A percentile compares a stretch with the other conserved stretches of the same genome.
phyloP scores from a whole-genome alignment of 768 basidiomycete species.

The Boletus sp. region DNA sequence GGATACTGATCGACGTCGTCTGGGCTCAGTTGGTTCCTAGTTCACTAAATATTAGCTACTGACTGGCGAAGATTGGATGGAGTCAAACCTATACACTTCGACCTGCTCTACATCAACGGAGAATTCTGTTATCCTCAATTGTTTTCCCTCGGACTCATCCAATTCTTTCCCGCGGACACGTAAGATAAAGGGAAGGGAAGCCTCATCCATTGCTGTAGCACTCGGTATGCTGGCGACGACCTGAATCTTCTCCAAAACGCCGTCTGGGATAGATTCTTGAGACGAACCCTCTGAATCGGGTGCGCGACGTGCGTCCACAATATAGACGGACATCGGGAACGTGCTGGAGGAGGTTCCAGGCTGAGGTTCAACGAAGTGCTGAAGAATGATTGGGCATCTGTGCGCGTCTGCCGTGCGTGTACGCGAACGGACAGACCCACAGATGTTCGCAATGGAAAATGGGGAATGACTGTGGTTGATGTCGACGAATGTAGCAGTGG shows the following conservation, averaged over 20 bases:
- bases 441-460: conserved; percentile 54
- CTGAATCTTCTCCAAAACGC: conserved; percentile 61
- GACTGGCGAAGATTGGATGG: neutral
- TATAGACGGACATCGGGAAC: conserved; percentile 40
- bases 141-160: conserved; percentile 46
- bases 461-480: conserved; percentile 41
- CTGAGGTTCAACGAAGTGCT: conserved; percentile 52
- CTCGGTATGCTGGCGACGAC: conserved; percentile 64
- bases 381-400: conserved; percentile 44
- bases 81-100: conserved; percentile 63
- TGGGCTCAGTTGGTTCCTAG: conserved; percentile 42
- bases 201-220: conserved; percentile 46
- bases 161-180: conserved; percentile 59
- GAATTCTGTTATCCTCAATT: conserved; percentile 57
- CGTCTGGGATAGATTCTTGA: conserved; percentile 42
- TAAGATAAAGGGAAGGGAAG: conserved; percentile 51
- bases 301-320: conserved; percentile 40
- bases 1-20: conserved; percentile 49
- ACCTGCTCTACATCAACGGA: conserved; percentile 57
- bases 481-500: conserved; percentile 58
- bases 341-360: conserved; percentile 27
- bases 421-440: conserved; percentile 53
- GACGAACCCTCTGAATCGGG: conserved; percentile 11
- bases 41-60: conserved; percentile 7
- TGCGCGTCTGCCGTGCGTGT: conserved; percentile 40